phyloP scores from a whole-genome alignment of 179 eudicot genomes.

The Silene noctiflora region DNA sequence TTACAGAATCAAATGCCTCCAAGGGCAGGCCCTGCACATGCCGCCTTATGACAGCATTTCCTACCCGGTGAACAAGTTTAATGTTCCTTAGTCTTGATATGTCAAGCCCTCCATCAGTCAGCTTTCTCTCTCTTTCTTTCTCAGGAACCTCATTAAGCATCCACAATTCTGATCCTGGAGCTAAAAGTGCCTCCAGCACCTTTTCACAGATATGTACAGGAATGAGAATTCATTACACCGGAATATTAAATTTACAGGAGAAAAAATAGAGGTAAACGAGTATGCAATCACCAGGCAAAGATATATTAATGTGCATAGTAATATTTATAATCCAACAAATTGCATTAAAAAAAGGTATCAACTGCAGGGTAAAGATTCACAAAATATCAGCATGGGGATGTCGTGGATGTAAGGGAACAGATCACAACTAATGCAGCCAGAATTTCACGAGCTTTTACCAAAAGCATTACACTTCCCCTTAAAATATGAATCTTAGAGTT shows the following conservation, averaged over 20 bases:
- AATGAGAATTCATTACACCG: constrained; percentile 1
- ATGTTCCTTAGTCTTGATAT: constrained; percentile 53
- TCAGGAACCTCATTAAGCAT: constrained; percentile 89
- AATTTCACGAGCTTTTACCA: no score
- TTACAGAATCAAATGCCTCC: constrained; percentile 92
- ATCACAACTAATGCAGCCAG: no score
- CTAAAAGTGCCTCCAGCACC: constrained; percentile 84
- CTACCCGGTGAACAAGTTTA: constrained; percentile 75
- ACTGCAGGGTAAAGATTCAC: not conserved
- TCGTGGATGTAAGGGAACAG: no score
- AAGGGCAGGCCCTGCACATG: constrained; percentile 81
- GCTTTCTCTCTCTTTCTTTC: constrained; percentile 69
- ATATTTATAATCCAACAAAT: not conserved
- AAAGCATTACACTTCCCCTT: no score
- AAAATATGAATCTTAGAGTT: no score
- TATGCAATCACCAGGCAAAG: not conserved
- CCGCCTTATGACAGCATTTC: constrained; percentile 86
- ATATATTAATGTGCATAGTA: not conserved
- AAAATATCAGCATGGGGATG: no score
- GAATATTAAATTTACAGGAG: constrained; percentile 1
- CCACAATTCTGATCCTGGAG: constrained; percentile 89
- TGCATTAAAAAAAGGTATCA: no score
- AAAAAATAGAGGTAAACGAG: not conserved
- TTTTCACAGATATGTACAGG: constrained; percentile 11
- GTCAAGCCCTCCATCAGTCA: constrained; percentile 90